phyloP scores from a whole-genome alignment of 1,284 basidiomycete genomes.

The Stygiomarasmius scandens region DNA sequence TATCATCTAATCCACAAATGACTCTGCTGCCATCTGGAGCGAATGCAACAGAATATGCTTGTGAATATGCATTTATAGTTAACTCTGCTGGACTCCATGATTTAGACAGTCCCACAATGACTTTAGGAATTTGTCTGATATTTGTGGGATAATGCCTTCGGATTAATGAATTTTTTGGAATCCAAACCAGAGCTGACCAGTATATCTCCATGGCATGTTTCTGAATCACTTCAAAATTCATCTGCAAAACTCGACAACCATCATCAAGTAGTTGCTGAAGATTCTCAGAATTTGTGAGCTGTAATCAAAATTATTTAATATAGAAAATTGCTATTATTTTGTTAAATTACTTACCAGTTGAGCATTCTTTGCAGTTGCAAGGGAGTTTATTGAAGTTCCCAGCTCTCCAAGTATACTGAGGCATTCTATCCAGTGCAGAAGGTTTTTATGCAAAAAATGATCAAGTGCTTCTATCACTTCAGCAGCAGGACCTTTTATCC shows the following conservation, averaged over 20 bases:
- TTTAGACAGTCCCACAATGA: constrained; percentile 3
- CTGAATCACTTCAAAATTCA: constrained; percentile 17
- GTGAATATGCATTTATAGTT: constrained; percentile 3
- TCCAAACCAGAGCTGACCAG: constrained; percentile 19
- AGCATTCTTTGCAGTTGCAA: background rate
- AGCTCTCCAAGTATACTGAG: background rate
- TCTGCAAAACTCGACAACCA: constrained; percentile 15
- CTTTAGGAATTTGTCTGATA: background rate
- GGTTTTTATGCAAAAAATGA: background rate
- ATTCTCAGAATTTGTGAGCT: background rate
- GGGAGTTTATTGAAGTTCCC: background rate
- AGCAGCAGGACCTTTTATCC: background rate
- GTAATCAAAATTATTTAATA: background rate
- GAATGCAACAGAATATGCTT: constrained; percentile 12
- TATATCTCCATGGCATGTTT: constrained; percentile 15
- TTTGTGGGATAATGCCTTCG: constrained; percentile 5
- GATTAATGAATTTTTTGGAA: constrained; percentile 17
- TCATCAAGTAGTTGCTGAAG: constrained; percentile 16
- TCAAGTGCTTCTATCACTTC: background rate
- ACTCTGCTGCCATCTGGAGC: background rate
- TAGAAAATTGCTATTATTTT: background rate
- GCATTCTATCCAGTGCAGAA: constrained; percentile 4
- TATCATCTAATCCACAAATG: too few relatives aligned
- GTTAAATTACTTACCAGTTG: background rate
- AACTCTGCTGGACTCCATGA: background rate